Base-by-base conservation (phyloP, 176 grass and related monocot species). In the Pharus latifolius region DNA sequence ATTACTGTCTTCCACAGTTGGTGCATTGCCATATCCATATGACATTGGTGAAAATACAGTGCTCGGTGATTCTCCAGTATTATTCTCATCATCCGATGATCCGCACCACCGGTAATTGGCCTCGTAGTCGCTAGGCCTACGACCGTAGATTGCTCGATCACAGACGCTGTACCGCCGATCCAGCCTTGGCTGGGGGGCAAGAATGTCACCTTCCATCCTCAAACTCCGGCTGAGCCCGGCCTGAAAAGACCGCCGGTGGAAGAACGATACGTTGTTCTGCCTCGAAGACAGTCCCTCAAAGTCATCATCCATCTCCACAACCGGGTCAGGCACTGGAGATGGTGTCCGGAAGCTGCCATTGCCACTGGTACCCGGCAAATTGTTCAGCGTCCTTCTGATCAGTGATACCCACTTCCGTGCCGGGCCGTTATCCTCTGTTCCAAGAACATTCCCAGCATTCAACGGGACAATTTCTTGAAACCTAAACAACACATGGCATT, bases 381-480 rank as follows among this genome's bases (percentile, higher is more conserved):
- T 91, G 68, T 99, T 99, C 38, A 99, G 73, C 32, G 96, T 99
- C 65, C 83, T 80, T 52, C 90, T 82, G 11, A 99, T 82, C 46
- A 99, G 76, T 25, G 90, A 82, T 17, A 99, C 90, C 96, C 96
- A 99, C 77, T 85, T 95, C 78, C 79, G 94, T 15, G 90, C 96
- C 18, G 96, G 96, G 14, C 87, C 96, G 72, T 91, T 99, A 60
- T 99, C 96, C 83, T 99, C 96, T 67, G 96, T 84, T 53, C 96
- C 96, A 52, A 99, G 87, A 83, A 99, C 96, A 32, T 99, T 99
- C 7, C 96, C 96, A 0, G 90, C 90, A 76, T 95, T 99, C 37
- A 99, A 61, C 18, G 96, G 96, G 15, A 99, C 96, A 31, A 99
- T 99, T 71, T 99, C 96, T 78, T 99, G 96, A 72, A 99, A 95